phyloP scores from a whole-genome alignment of 2,329 filamentous ascomycete genomes.

The Cryphonectria radicalis region DNA sequence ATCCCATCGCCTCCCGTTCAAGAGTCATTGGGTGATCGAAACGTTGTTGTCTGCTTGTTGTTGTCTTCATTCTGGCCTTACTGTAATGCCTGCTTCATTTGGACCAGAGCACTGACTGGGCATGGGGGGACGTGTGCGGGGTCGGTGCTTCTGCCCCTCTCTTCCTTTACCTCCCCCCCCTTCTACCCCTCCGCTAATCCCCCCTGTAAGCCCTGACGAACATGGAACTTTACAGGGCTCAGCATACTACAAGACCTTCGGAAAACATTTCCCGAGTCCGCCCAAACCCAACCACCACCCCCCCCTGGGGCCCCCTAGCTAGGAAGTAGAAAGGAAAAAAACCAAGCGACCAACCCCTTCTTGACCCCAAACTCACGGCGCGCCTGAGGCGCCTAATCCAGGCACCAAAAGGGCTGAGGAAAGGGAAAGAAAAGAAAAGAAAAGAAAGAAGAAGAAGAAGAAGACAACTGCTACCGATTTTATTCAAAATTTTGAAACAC shows the following conservation, averaged over 20 bases:
- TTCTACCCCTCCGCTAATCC: background rate
- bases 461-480: background rate
- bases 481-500: background rate
- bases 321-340: background rate
- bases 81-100: background rate
- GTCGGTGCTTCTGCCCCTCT: background rate
- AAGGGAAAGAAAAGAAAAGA: background rate
- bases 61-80: background rate
- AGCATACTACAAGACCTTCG: background rate
- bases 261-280: background rate
- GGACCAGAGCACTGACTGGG: background rate
- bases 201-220: constrained; percentile 1
- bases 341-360: no score
- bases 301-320: no score
- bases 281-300: background rate
- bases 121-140: background rate
- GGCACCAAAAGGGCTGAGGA: background rate
- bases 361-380: background rate
- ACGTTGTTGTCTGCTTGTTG: background rate
- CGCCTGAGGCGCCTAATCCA: background rate
- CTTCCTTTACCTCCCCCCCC: background rate
- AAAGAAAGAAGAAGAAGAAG: background rate
- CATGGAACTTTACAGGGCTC: background rate
- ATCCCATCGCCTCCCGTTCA: background rate
- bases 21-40: background rate